Evolutionary conservation across 164 flowering plant genomes (phyloP), one percentile per base, ranked within the genome.

Genomic region (Stephania yunnanensis): DNA sequence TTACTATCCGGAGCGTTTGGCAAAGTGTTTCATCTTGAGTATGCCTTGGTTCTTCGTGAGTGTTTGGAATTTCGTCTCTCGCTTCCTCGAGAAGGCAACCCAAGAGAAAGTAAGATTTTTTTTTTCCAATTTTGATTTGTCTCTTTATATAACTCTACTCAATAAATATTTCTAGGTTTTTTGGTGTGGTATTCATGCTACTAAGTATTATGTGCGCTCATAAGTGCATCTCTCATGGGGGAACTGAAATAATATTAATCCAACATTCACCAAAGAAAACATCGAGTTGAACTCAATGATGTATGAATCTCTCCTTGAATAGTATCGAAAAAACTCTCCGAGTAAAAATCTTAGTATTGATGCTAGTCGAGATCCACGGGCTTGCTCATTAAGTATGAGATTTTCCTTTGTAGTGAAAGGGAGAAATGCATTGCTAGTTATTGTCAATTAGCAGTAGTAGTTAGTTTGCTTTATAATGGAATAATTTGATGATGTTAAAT

Each of bases 1-100:
- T 30, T 94, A 94, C 79, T 94, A 91, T 79, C 97, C 98, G 1
- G 98, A 92, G 82, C 92, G 97, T 20, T 77, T 94, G 58, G 91
- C 90, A 45, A 91, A 84, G 76, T 77, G 78, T 50, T 94, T 71
- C 78, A 69, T 94, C 48, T 70, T 94, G 66, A 73, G 83, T 22
- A 92, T 92, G 98, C 95, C 97, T 42, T 30, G 90, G 78, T 92
- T 94, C 79, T 94, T 92, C 76, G 89, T 90, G 48, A 80, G 87
- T 70, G 86, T 91, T 29, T 94, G 98, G 98, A 91, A 79, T 78
- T 69, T 94, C 82, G 83, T 89, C 73, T 91, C 88, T 73, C 85
- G 80, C 22, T 92, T 92, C 81, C 88, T 92, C 7, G 96, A 94
- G 80, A 90, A 90, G 80, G 89, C 93, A 79, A 94, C 98, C 3